phyloP scores from a whole-genome alignment of 202 grass and related monocot genomes.

The Setaria viridis region DNA sequence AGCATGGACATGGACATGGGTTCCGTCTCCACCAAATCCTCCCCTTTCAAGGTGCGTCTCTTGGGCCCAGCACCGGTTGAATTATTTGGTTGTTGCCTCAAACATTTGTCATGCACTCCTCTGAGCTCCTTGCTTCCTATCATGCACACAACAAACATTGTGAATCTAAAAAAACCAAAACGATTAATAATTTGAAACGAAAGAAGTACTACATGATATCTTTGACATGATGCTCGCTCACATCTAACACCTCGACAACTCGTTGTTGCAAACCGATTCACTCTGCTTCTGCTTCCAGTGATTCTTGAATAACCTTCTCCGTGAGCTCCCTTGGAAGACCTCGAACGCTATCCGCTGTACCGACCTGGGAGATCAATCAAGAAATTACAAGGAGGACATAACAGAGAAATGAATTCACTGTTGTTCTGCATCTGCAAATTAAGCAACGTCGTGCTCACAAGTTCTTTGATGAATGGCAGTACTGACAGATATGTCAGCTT shows the following conservation, averaged over 20 bases:
- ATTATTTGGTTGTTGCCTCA: not conserved
- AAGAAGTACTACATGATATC: no score
- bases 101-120: not conserved
- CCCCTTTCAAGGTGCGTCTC: slow-evolving; percentile 38
- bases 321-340: slow-evolving; percentile 77
- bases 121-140: not conserved
- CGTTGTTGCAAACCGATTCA: not conserved
- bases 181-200: no score
- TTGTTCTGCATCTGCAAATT: no score
- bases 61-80: not conserved
- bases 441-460: slow-evolving; percentile 38
- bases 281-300: slow-evolving; percentile 18
- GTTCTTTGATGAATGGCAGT: slow-evolving; percentile 62
- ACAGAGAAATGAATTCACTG: not conserved
- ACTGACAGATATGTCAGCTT: slow-evolving; percentile 72
- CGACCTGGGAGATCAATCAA: slow-evolving; percentile 43
- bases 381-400: not conserved
- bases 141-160: no score
- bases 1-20: slow-evolving; percentile 18
- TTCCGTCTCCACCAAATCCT: not conserved
- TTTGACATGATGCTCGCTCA: not conserved
- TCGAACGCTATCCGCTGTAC: slow-evolving; percentile 78
- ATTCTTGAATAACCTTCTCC: slow-evolving; percentile 59
- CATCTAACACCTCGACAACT: not conserved
- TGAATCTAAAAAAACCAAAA: no score